A percentile compares a stretch with the other conserved stretches of the same genome.
These are phyloP conservation scores for Xylaria sp. DNA, from an alignment of 2,329 filamentous ascomycete genomes.

Conservation along the genomic window DNA sequence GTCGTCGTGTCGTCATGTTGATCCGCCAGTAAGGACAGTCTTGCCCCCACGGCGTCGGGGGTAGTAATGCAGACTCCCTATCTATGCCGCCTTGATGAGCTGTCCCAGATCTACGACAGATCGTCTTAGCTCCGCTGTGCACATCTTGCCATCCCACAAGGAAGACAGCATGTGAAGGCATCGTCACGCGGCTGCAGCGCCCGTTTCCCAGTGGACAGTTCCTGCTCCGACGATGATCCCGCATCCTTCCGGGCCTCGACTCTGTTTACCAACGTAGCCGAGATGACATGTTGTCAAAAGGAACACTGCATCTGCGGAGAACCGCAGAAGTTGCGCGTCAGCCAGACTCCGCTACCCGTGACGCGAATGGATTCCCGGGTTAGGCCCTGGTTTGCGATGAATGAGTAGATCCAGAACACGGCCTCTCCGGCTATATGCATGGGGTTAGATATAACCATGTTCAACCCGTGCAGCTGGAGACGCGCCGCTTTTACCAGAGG, in stretches of 20 bases:
- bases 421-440: neutral
- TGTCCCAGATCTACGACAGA: neutral
- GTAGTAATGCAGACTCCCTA: neutral
- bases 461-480: neutral
- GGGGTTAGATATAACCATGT: neutral
- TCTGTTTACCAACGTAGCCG: no score
- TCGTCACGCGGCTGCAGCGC: neutral
- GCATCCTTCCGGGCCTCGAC: no score
- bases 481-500: neutral
- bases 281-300: neutral
- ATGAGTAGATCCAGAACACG: neutral
- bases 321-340: neutral
- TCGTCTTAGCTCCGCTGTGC: neutral
- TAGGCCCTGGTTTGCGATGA: neutral
- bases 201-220: neutral
- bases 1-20: neutral
- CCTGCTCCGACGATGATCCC: neutral
- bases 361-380: neutral
- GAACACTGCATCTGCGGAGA: neutral
- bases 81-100: neutral
- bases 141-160: neutral
- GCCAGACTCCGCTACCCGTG: neutral
- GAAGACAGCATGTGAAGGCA: neutral
- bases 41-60: neutral
- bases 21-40: neutral